Evolutionary conservation across 1,284 basidiomycete genomes (phyloP).

Genomic region (Cutaneotrichosporon curvatum): DNA sequence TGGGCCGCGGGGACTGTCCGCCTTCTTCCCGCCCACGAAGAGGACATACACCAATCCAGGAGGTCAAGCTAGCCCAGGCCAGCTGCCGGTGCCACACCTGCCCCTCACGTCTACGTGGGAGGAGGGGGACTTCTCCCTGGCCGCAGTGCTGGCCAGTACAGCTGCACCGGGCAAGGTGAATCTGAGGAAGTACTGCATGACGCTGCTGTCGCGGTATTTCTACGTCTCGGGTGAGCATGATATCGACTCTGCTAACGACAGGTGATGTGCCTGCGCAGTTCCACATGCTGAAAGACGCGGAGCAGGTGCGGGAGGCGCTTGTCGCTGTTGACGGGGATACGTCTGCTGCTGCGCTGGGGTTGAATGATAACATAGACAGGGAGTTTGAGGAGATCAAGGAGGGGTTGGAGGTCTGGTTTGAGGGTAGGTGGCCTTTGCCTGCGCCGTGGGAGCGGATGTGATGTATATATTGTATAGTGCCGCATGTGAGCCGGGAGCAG

Average conservation of each 20-base stretch:
- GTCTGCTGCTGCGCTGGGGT: slow-evolving; percentile 28
- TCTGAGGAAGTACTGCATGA: slow-evolving; percentile 47
- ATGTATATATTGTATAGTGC: too few species aligned
- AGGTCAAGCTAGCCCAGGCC: not conserved
- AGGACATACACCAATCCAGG: slow-evolving; percentile 20
- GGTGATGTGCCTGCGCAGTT: slow-evolving; percentile 24
- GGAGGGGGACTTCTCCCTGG: slow-evolving; percentile 48
- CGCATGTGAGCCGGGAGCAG: too few species aligned
- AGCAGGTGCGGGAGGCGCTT: slow-evolving; percentile 25
- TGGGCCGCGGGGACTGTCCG: slow-evolving; percentile 48
- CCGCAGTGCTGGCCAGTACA: slow-evolving; percentile 39
- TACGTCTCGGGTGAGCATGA: slow-evolving; percentile 36
- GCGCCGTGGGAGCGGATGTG: slow-evolving; percentile 33
- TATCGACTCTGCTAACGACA: not conserved
- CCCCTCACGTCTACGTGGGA: slow-evolving; percentile 48
- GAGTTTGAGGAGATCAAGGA: slow-evolving; percentile 27
- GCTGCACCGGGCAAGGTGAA: slow-evolving; percentile 35
- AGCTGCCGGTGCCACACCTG: slow-evolving; percentile 43
- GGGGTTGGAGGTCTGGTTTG: slow-evolving; percentile 37
- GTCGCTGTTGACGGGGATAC: slow-evolving; percentile 25
- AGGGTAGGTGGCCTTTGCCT: slow-evolving; percentile 33
- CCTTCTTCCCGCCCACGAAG: slow-evolving; percentile 47
- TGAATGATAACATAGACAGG: slow-evolving; percentile 42
- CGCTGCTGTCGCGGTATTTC: slow-evolving; percentile 49
- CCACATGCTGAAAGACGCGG: slow-evolving; percentile 33